Percentiles rank a stretch among this genome's conserved stretches.
Conservation (phyloP, 495 filamentous ascomycete genomes). For the Aspergillus affinis region DNA sequence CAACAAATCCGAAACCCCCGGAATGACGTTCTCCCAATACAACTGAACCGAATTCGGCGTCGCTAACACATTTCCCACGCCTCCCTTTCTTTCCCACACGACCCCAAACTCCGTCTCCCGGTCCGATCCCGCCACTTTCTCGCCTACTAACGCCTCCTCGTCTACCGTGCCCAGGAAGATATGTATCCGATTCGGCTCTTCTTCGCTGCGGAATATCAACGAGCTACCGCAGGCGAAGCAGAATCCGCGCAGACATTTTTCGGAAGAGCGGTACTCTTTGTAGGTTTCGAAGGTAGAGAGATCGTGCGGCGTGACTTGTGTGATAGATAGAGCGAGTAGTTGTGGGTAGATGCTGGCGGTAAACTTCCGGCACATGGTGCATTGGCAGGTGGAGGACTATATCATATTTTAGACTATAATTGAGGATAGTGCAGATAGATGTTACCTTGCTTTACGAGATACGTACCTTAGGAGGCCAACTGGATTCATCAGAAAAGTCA, state of each 20-base stretch:
- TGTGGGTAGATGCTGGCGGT: background rate
- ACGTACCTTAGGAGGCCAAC: background rate
- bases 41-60: background rate
- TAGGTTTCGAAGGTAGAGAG: background rate
- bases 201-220: background rate
- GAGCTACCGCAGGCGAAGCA: background rate
- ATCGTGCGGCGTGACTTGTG: background rate
- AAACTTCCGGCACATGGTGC: constrained; percentile 1
- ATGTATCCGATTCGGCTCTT: background rate
- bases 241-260: background rate
- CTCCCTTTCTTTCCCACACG: background rate
- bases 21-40: background rate
- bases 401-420: too few species aligned
- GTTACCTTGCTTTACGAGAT: background rate
- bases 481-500: background rate
- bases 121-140: background rate
- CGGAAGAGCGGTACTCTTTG: constrained; percentile 1
- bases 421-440: background rate
- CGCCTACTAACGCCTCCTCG: background rate
- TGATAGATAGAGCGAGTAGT: background rate
- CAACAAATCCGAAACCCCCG: background rate
- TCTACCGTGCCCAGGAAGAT: background rate
- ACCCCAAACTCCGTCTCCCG: background rate
- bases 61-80: background rate
- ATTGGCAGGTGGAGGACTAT: background rate